Base-by-base conservation (phyloP, 495 filamentous ascomycete species). In the Talaromyces wortmannii region DNA sequence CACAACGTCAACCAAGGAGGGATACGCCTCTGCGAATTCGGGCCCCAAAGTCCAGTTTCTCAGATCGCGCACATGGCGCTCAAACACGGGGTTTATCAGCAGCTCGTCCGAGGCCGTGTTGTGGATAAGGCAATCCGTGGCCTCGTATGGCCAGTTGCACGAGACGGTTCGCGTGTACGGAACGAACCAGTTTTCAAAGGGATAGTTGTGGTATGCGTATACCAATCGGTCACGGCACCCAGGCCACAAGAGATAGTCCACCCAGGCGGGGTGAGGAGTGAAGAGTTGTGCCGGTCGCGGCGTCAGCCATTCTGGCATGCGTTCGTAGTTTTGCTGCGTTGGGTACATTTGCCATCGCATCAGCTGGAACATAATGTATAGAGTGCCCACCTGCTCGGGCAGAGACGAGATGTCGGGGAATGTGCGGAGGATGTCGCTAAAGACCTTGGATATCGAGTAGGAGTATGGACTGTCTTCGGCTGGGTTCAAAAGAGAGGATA, bases 341-440 rank as follows among this genome's bases (percentile, higher is more conserved):
- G 89, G 89, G 8, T 72, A 76, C 18, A 95, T 83, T 61, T 86
- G 83, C 89, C 89, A 95, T 3, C 89, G 83, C 85, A 91, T 89
- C 50, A 89, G 62, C 7, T 90, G 78, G 66, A 92, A 92, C 89
- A 91, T 92, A 62, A 80, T 68, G 60, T 87, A 89, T n/a, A 92
- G 74, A 6, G 91, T 79, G 15, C 83, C 89, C 4, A 91, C 81
- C 59, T 88, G 84, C 65, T 92, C 90, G 5, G 90, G 89, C 0
- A 92, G 75, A 3, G 70, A 69, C 11, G 70, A 71, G 7, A 95
- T 78, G 56, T 84, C 82, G 0, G 89, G 88, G 58, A 92, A 91
- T 18, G 82, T 84, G 42, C 80, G 71, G 0, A 92, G 73, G 56
- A 94, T 89, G 64, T 92, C 89, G 23, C 86, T 91, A 61, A 92